A percentile compares a stretch with the other conserved stretches of the same genome.
Evolutionary conservation across 139 green algal genomes (phyloP).

Genomic region (Parachlorella kessleri): DNA sequence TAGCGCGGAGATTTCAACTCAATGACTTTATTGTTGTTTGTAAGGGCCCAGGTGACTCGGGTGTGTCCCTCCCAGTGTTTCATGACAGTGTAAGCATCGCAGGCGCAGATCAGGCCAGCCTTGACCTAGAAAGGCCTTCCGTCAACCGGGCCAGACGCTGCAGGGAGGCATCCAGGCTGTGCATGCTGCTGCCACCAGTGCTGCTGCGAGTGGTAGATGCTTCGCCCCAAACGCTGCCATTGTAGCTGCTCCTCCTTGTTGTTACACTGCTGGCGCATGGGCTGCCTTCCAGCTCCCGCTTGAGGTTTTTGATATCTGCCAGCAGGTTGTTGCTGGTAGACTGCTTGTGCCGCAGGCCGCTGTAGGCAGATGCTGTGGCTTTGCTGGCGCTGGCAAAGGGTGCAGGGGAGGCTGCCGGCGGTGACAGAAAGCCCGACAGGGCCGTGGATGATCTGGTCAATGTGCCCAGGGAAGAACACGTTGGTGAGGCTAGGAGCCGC

Average conservation of each 20-base stretch:
- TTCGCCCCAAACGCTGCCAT: too few species aligned
- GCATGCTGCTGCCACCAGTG: not conserved
- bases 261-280: not conserved
- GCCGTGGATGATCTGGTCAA: not conserved
- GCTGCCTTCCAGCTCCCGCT: not conserved
- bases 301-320: not conserved
- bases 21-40: not conserved
- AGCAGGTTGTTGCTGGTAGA: not conserved
- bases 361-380: not conserved
- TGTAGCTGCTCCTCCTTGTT: too few species aligned
- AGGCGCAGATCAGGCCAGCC: too few species aligned
- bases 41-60: not conserved
- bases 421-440: not conserved
- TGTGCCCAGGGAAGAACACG: not conserved
- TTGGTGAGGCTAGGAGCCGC: not conserved
- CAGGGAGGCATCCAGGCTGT: not conserved
- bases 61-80: too few species aligned
- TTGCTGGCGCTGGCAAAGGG: not conserved
- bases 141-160: not conserved
- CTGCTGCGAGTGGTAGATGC: too few species aligned
- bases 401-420: not conserved
- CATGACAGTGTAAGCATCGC: too few species aligned
- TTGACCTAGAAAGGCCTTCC: too few species aligned
- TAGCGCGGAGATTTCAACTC: too few species aligned
- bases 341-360: too few species aligned